These are phyloP conservation scores for Salvia splendens DNA, from an alignment of 257 asterid genomes.

Conservation along the genomic window DNA sequence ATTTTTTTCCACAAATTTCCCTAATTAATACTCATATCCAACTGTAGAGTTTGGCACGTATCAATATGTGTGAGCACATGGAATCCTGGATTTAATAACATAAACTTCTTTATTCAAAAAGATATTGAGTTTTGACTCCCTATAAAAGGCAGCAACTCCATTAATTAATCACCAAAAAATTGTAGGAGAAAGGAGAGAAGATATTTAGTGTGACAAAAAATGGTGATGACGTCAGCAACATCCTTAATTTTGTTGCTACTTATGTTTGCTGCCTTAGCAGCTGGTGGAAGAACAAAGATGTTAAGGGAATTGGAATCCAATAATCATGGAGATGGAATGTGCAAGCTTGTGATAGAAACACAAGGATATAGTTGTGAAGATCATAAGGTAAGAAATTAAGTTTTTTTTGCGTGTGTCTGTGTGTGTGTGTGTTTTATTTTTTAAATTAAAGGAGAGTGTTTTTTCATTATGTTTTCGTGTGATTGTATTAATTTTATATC, in stretches of 20 bases:
- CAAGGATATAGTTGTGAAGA: slow-evolving; percentile 71
- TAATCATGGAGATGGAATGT: slow-evolving; percentile 48
- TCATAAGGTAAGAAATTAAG: slow-evolving; percentile 43
- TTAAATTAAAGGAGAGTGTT: no score
- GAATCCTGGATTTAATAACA: slow-evolving; percentile 7
- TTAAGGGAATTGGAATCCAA: neutral
- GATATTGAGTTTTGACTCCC: neutral
- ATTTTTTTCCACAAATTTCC: no score
- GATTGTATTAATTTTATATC: no score
- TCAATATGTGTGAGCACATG: slow-evolving; percentile 22
- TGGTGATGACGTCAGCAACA: slow-evolving; percentile 34
- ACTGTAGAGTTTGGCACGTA: slow-evolving; percentile 14
- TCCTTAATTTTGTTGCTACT: slow-evolving; percentile 22
- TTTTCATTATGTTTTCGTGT: no score
- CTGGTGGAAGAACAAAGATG: slow-evolving; percentile 44
- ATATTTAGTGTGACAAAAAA: slow-evolving; percentile 5
- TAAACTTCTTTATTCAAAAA: neutral
- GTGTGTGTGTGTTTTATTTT: neutral
- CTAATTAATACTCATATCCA: slow-evolving; percentile 22
- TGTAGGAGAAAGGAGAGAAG: neutral
- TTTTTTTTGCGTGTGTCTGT: no score
- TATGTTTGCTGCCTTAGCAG: slow-evolving; percentile 24
- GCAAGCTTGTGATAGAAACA: slow-evolving; percentile 48
- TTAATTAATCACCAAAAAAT: neutral
- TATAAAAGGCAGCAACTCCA: slow-evolving; percentile 23